Conservation (phyloP, 1,284 basidiomycete genomes). For the Hypsizygus ulmarius region DNA sequence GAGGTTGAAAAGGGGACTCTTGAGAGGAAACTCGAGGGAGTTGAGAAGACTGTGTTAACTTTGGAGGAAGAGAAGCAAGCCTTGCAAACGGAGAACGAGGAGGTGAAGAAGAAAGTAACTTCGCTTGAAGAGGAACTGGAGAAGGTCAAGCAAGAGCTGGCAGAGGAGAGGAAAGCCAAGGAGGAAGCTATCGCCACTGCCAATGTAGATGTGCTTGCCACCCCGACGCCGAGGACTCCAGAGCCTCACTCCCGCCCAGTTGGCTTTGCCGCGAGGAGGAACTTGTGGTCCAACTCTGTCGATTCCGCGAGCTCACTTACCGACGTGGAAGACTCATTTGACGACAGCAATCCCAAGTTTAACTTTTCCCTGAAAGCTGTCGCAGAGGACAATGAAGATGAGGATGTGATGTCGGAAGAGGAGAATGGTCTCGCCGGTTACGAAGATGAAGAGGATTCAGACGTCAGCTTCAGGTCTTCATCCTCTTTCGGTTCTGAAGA, state of each 20-base stretch:
- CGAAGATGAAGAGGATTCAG: conserved; percentile 68
- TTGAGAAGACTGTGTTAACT: conserved; percentile 32
- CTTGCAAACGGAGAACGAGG: conserved; percentile 32
- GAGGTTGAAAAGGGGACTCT: conserved; percentile 62
- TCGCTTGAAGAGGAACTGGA: conserved; percentile 24
- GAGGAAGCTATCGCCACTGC: conserved; percentile 24
- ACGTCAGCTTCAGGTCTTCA: conserved; percentile 47
- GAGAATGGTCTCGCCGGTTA: conserved; percentile 61
- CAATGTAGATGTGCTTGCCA: conserved; percentile 36
- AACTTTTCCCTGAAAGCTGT: conserved; percentile 54
- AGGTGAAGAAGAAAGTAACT: conserved; percentile 45
- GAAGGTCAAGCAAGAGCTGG: conserved; percentile 23
- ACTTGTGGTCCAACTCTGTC: conserved; percentile 56
- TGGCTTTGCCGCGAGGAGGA: conserved; percentile 30
- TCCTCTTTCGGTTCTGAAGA: conserved; percentile 60
- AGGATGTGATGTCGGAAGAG: conserved; percentile 38
- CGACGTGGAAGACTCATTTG: conserved; percentile 62
- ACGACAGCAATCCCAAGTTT: conserved; percentile 33
- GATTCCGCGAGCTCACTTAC: conserved; percentile 62
- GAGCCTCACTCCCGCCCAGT: conserved; percentile 25
- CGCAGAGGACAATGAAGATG: conserved; percentile 44
- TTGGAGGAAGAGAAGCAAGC: conserved; percentile 30
- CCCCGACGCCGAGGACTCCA: conserved; percentile 42
- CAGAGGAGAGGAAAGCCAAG: conserved; percentile 25
- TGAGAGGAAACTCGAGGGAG: conserved; percentile 42